Base-by-base conservation (phyloP, 805 yeast genomes). In the Jamesozyma gamospora region DNA sequence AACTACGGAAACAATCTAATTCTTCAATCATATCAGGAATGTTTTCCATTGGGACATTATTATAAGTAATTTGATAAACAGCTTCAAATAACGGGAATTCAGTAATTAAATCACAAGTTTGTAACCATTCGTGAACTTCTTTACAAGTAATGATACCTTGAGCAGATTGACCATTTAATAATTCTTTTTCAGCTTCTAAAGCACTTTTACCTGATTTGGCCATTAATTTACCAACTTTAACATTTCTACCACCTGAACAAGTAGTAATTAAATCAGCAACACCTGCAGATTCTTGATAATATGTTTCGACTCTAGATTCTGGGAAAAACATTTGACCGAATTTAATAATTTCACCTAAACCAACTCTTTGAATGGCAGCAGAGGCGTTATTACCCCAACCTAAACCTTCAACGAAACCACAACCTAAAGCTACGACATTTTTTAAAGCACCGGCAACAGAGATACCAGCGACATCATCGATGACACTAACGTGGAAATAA, bases 301-400 rank as follows among this genome's bases (percentile, higher is more conserved):
- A 88, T 21, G 98, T 92, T 43, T 77, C 70, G 25, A 82, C 73
- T 45, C 74, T 66, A 50, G 83, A 77, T 45, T 72, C 75, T 32
- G 80, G 88, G 78, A 77, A 92, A 67, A 84, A 88, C 52, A 70
- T 71, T 55, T 76, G 71, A 32, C 95, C 92, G 63, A 92, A 92
- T 59, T 75, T 74, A 62, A 88, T 82, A 58, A 83, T 85, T 69
- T 92, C 98, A 55, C 80, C 74, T 48, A 92, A 67, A 36, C 98
- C 98, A 50, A 90, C 82, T 68, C 98, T 77, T 88, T 90, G 94
- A 55, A 92, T 79, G 34, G 97, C 98, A 41, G 96, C 82, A 65
- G 90, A 87, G 49, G 98, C 97, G 62, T 92, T 92, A 65, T 87
- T 95, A 64, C 98, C 98, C 98, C 98, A 92, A 47, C 94, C 95